Percentiles rank a stretch among this genome's conserved stretches.
Evolutionary conservation across 176 grass and related monocot genomes (phyloP).

Genomic region (Oryza coarctata): DNA sequence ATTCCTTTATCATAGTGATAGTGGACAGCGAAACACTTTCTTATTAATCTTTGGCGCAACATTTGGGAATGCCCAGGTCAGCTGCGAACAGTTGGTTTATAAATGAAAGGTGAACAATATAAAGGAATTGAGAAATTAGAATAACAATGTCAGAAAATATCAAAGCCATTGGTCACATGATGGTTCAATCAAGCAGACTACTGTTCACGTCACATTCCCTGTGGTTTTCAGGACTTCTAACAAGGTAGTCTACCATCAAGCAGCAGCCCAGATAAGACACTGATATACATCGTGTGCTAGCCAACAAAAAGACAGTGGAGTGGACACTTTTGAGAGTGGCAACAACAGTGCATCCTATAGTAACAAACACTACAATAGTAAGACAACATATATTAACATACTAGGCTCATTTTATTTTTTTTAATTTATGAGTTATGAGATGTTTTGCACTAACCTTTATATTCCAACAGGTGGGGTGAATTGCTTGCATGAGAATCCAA

Average conservation of each 20-base stretch:
- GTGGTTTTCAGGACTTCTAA: neutral
- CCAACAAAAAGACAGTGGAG: neutral
- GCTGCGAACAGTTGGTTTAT: neutral
- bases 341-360: constrained; percentile 2
- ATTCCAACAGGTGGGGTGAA: constrained; percentile 51
- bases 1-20: constrained; percentile 9
- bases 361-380: neutral
- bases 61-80: neutral
- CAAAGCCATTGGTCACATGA: neutral
- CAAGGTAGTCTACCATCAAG: neutral
- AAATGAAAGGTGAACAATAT: constrained; percentile 17
- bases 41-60: neutral
- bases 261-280: neutral
- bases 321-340: neutral
- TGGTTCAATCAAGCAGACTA: neutral
- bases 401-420: constrained; percentile 22
- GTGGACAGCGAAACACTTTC: neutral
- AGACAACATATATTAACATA: constrained; percentile 16
- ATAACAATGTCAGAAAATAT: neutral
- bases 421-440: constrained; percentile 3
- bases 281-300: neutral
- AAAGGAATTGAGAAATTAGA: neutral
- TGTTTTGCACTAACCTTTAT: constrained; percentile 53
- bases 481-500: constrained; percentile 58
- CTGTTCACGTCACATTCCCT: neutral